These are phyloP conservation scores for Sicyos baderoa DNA, from an alignment of 306 rosid species.

Conservation along the genomic window DNA sequence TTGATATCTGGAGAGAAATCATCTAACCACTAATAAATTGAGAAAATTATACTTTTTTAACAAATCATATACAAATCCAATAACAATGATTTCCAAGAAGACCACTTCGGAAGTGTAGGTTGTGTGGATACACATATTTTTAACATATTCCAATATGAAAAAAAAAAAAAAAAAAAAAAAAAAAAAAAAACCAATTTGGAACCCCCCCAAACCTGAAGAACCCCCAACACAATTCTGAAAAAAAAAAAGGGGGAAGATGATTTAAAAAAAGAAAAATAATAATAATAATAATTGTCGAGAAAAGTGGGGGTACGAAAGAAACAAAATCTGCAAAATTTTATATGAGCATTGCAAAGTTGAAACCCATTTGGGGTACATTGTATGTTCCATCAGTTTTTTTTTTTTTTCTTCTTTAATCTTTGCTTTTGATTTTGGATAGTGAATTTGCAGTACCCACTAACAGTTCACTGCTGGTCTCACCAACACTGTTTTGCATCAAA, in stretches of 20 bases:
- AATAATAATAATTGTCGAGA: background rate
- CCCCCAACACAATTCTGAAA: background rate
- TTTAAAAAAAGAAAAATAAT: no score
- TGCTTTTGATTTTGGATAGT: no score
- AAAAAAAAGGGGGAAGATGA: background rate
- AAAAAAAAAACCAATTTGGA: slow-evolving; percentile 22
- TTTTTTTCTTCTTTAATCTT: no score
- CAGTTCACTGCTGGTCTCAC: slow-evolving; percentile 7
- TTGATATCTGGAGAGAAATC: background rate
- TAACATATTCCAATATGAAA: background rate
- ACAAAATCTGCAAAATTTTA: slow-evolving; percentile 15
- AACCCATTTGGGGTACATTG: slow-evolving; percentile 11
- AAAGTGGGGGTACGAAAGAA: slow-evolving; percentile 9
- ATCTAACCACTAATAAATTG: background rate
- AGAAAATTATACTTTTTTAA: background rate
- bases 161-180: slow-evolving; percentile 11
- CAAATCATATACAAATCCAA: background rate
- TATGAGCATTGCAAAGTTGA: slow-evolving; percentile 4
- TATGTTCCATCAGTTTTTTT: no score
- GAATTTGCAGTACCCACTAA: slow-evolving; percentile 7
- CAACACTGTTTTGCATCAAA: slow-evolving; percentile 16
- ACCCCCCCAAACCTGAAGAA: background rate
- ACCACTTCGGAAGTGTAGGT: background rate
- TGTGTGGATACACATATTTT: background rate
- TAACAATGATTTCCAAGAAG: background rate